These are phyloP conservation scores for Rhodomyrtus tomentosa DNA, from an alignment of 345 rosid genomes.

Conservation along the genomic window DNA sequence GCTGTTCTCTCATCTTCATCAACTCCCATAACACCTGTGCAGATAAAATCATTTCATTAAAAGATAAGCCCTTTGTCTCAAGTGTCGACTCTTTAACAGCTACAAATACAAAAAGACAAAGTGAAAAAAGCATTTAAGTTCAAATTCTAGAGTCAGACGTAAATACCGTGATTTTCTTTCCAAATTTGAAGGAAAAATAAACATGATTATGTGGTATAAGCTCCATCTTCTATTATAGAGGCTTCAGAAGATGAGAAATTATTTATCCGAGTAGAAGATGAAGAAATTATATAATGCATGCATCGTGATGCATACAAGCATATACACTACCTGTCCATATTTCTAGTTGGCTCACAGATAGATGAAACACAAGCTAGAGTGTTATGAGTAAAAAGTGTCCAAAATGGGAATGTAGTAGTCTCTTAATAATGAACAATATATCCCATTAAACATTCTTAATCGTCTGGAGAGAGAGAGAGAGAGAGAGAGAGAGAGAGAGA, in stretches of 20 bases:
- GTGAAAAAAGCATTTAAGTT: not conserved
- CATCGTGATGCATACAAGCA: not conserved
- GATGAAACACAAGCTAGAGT: not conserved
- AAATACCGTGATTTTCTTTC: not conserved
- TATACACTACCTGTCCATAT: not conserved
- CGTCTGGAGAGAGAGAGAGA: not conserved
- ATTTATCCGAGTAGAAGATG: not conserved
- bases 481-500: not conserved
- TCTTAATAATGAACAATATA: not conserved
- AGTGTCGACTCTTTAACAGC: not conserved
- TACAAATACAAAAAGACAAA: not conserved
- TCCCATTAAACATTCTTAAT: not conserved
- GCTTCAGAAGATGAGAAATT: not conserved
- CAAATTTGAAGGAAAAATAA: not conserved
- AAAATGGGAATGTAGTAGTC: not conserved
- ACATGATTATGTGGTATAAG: not conserved
- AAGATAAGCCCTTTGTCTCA: not conserved
- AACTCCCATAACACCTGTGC: constrained; percentile 26
- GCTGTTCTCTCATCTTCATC: constrained; percentile 7
- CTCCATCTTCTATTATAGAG: not conserved
- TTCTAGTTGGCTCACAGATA: not conserved
- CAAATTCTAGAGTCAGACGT: not conserved
- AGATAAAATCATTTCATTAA: not conserved
- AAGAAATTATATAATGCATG: not conserved
- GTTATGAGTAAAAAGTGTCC: not conserved